Evolutionary conservation across 352 stramenopile species (phyloP), one percentile per base, ranked within the genome.

Genomic region (Globisporangium apiculatum): DNA sequence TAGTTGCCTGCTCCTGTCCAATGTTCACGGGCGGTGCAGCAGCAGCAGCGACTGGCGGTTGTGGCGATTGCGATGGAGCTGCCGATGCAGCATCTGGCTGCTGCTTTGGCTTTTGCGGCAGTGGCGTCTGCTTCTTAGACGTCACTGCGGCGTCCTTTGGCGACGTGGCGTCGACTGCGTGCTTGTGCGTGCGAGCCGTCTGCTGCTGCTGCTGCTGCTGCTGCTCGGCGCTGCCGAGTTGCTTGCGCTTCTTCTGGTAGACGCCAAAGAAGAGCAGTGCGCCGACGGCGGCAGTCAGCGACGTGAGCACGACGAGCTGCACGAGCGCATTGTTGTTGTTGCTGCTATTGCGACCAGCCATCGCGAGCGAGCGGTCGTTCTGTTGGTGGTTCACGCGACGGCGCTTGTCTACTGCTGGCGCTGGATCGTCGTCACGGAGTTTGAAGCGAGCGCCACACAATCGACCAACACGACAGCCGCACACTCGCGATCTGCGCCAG

Each of bases 241-340:
- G 57, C 45, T 76, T 62, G 54, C 82, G 60, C 51, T 73, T 73
- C 55, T 72, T 71, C 57, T 59, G 72, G 64, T 73, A 85, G 31
- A 74, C 56, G 24, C 75, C 70, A 46, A 81, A 78, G 58, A 75
- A 65, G 61, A 91, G 61, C 46, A 89, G 71, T 14, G 65, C 67
- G 35, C 68, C 77, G 76, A 89, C 87, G 51, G 73, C 81, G 51
- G 74, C 81, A 51, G 76, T 85, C 56, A 91, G 58, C 62, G 81
- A 91, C 53, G 78, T 79, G 66, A 91, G 58, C 55, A 89, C 72
- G 46, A 75, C 81, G 52, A 91, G 64, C 69, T 89, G 78, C 58
- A 91, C 59, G 53, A 87, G 55, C 45, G 65, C 66, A 60, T 73
- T 76, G 58, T 88, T 46, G 52, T 31, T 31, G 24, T 31, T 31